Conservation (phyloP, 305 asterid species). For the Caryopteris hybrid region DNA sequence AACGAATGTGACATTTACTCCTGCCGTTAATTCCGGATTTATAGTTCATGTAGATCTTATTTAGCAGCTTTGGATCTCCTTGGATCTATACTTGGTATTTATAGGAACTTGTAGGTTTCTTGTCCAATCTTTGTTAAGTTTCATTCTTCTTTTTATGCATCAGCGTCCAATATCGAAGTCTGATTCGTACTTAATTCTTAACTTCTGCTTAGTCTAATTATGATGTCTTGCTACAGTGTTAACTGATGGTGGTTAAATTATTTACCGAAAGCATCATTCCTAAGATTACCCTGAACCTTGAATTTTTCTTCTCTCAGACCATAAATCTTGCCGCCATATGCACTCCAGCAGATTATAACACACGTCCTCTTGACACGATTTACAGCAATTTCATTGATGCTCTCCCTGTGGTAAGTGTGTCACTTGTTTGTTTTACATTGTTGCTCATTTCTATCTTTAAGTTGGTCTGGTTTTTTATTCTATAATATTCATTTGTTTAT, state of each 20-base stretch:
- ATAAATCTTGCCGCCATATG: constrained; percentile 96
- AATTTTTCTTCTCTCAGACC: constrained; percentile 45
- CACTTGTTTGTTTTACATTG: neutral
- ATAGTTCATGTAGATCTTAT: constrained; percentile 20
- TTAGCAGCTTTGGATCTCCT: constrained; percentile 9
- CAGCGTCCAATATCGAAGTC: no score
- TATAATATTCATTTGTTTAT: neutral
- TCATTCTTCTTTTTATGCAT: neutral
- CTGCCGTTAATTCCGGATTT: constrained; percentile 12
- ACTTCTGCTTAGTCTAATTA: neutral
- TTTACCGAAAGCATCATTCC: neutral
- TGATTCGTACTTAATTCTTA: no score
- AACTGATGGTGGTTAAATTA: neutral
- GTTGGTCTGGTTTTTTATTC: neutral
- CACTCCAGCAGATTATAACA: constrained; percentile 96
- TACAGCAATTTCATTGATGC: constrained; percentile 89
- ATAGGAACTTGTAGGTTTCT: neutral
- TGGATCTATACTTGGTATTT: constrained; percentile 16
- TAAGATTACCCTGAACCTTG: constrained; percentile 9
- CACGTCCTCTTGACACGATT: constrained; percentile 89
- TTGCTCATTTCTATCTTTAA: neutral
- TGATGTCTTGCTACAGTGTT: neutral
- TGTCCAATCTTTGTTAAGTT: neutral
- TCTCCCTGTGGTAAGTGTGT: constrained; percentile 63
- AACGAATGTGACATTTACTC: neutral